These are phyloP conservation scores for Metarhizium anisopliae DNA, from an alignment of 2,329 filamentous ascomycete genomes.

Conservation along the genomic window DNA sequence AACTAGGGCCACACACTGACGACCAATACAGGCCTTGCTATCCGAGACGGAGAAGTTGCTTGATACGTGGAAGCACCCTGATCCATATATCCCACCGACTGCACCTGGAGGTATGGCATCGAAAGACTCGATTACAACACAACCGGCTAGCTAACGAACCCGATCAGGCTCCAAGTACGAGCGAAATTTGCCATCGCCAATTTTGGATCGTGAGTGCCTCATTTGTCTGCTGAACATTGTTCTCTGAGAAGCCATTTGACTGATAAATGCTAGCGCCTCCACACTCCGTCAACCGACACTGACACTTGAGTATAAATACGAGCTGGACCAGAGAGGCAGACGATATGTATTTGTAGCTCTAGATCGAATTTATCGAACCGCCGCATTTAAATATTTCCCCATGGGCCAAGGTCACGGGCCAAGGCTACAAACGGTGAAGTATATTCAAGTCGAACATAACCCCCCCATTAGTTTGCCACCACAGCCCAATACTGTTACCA, in stretches of 20 bases:
- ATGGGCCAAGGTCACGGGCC: too few species aligned
- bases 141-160: slow-evolving; percentile 8
- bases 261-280: slow-evolving; percentile 5
- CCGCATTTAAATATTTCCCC: too few species aligned
- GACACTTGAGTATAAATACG: neutral
- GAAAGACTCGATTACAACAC: neutral
- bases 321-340: too few species aligned
- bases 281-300: slow-evolving; percentile 5
- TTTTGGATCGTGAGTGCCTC: slow-evolving; percentile 64
- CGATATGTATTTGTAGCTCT: neutral
- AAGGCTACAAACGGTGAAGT: too few species aligned
- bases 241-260: neutral
- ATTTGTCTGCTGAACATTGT: neutral
- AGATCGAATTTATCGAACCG: too few species aligned
- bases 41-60: slow-evolving; percentile 82
- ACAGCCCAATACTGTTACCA: too few species aligned
- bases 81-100: slow-evolving; percentile 82
- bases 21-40: slow-evolving; percentile 58
- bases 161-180: slow-evolving; percentile 84
- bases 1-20: neutral
- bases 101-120: slow-evolving; percentile 73
- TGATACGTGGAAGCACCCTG: slow-evolving; percentile 94
- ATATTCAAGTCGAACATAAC: too few species aligned
- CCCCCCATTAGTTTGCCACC: too few species aligned
- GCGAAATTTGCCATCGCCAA: slow-evolving; percentile 75